Evolutionary conservation across 2,329 filamentous ascomycete genomes (phyloP), one percentile per base, ranked within the genome.

Genomic region (Karstenula rhodostoma): DNA sequence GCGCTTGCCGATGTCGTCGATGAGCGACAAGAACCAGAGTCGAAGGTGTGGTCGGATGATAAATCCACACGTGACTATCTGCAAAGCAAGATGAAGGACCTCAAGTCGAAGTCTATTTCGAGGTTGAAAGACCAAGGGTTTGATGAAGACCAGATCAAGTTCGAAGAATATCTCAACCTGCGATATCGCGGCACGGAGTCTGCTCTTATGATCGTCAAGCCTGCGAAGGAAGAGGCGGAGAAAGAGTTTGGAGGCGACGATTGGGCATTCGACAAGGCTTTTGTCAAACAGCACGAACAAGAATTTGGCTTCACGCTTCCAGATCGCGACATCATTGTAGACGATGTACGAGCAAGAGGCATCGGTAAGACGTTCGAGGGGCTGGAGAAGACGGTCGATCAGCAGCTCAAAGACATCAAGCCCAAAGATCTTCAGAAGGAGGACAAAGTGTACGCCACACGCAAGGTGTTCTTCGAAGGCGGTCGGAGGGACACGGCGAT

Each of bases 131-230:
- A 90, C 2, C 94, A 97, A 77, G 94, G 93, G 0, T 97, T 97
- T 72, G 81, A 84, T 1, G 86, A 91, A 46, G 80, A 86, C 5
- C 87, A 92, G 33, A 91, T 97, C 25, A 84, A 89, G 0, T 96
- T 94, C 71, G 93, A 97, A 74, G 91, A 96, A 73, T 97, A 97
- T 72, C 86, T 98, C 58, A 97, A 97, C 74, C 93, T 97, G 89
- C 85, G 94, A 59, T 97, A 97, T 72, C 87, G 92, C 37, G 93
- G 93, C 12, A 97, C 93, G 0, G 93, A 97, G 74, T 96, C 93
- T 8, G 92, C 93, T 0, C 84, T 97, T 44, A 97, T 97, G 93
- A 87, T 96, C 50, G 80, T 95, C 65, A 92, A 90, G 76, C 92
- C 93, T 0, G 85, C 78, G 2, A 79, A 84, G 40, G 85, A 88